Conservation (phyloP, 2,329 filamentous ascomycete genomes). For the Penicillium aurantiogriseum region DNA sequence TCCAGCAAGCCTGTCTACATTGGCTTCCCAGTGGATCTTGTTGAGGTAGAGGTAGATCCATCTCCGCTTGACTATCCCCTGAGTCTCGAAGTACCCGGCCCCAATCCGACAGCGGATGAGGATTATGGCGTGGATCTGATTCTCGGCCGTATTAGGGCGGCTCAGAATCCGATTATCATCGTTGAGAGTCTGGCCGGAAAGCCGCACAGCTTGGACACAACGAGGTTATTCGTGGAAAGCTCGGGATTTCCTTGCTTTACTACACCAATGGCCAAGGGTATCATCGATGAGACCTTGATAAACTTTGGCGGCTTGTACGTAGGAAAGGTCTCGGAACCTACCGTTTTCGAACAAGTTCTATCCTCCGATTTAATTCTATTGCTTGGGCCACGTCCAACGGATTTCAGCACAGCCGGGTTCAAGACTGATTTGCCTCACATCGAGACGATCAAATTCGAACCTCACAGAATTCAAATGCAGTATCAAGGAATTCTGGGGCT, state of each 20-base stretch:
- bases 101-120: conserved; percentile 54
- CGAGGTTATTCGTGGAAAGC: conserved; percentile 67
- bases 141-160: conserved; percentile 66
- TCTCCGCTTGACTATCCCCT: conserved; percentile 64
- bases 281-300: conserved; percentile 67
- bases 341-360: conserved; percentile 29
- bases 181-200: conserved; percentile 77
- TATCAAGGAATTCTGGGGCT: conserved; percentile 73
- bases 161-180: conserved; percentile 70
- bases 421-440: conserved; percentile 70
- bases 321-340: conserved; percentile 64
- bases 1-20: conserved; percentile 75
- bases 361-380: conserved; percentile 33
- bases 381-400: conserved; percentile 36
- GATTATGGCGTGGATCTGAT: conserved; percentile 67
- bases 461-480: conserved; percentile 64
- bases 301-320: conserved; percentile 79
- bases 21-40: conserved; percentile 75
- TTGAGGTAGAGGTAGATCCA: conserved; percentile 69
- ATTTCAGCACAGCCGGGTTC: conserved; percentile 61
- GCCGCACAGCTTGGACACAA: conserved; percentile 67
- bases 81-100: conserved; percentile 56
- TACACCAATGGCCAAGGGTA: conserved; percentile 83
- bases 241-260: conserved; percentile 73
- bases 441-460: conserved; percentile 76